These are phyloP conservation scores for Smallanthus sonchifolius DNA, from an alignment of 129 eudicot species.

Conservation along the genomic window DNA sequence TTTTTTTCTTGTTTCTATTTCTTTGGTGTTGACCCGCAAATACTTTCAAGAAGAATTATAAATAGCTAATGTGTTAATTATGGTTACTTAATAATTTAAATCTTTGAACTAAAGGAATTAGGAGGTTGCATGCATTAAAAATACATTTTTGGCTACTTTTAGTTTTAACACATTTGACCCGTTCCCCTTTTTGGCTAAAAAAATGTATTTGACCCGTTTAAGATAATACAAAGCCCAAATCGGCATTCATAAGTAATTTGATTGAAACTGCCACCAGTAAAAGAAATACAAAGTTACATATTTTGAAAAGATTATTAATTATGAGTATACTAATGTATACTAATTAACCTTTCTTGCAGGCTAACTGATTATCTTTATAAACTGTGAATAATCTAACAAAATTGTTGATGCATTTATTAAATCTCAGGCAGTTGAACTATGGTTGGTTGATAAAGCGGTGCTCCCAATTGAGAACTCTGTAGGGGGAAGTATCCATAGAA, in stretches of 20 bases:
- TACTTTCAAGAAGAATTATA: background rate
- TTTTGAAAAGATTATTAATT: background rate
- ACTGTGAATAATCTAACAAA: background rate
- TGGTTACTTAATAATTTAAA: background rate
- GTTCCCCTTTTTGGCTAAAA: background rate
- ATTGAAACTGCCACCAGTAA: background rate
- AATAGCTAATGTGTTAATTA: background rate
- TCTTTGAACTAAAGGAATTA: background rate
- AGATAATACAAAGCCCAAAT: background rate
- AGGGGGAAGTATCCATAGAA: constrained; percentile 91
- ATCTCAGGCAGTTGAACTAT: constrained; percentile 85
- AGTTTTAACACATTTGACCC: background rate
- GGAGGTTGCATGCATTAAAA: background rate
- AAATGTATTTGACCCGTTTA: background rate
- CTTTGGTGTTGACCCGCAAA: background rate
- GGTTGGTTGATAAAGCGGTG: constrained; percentile 94
- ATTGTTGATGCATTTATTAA: constrained; percentile 9
- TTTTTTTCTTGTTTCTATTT: background rate
- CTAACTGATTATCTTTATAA: background rate
- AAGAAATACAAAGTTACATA: background rate
- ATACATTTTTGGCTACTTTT: background rate
- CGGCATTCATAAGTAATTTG: background rate
- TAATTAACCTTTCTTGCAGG: background rate
- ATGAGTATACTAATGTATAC: background rate
- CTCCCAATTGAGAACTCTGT: constrained; percentile 93